Evolutionary conservation across 2,329 filamentous ascomycete genomes (phyloP), one percentile per base, ranked within the genome.

Genomic region (Byssochlamys sp.): DNA sequence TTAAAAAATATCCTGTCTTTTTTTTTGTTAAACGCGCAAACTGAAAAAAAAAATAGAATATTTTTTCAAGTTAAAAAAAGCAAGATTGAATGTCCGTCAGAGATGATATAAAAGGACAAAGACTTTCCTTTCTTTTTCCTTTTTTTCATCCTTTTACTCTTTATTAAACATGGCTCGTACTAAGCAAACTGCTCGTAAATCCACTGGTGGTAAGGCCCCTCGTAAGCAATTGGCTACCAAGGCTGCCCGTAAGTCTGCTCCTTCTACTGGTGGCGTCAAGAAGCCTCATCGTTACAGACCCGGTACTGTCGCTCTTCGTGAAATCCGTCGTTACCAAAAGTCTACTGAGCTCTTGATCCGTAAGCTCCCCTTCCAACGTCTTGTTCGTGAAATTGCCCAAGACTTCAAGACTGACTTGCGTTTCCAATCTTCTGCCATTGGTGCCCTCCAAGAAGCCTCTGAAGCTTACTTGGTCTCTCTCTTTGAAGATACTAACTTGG

Each of bases 201-300:
- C 82, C 74, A 85, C 83, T 75, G 84, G 84, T 85, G 84, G 84
- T 81, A 87, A 87, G 78, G 84, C 84, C 71, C 84, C 84, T 68
- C 82, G 84, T 80, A 99, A 99, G 90, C 91, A 96, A 86, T 91
- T 97, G 73, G 92, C 92, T 71, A 96, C 91, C 84, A 96, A 96
- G 89, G 94, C 92, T 67, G 92, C 94, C 72, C 91, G 94, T 82
- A 99, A 99, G 87, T 91, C 88, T 71, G 92, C 94, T 61, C 94
- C 94, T 69, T 96, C 91, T 63, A 97, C 94, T 76, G 94, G 92
- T 72, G 89, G 89, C 86, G 89, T 92, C 85, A 94, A 94, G 89
- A 94, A 94, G 88, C 89, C 89, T 79, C 89, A 91, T 81, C 84
- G 89, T 62, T 84, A 91, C 77, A 91, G 91, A 88, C 89, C 89